Conservation (phyloP, 345 rosid species). For the rapeseed (Brassica napus) region Da-Ae NC_063447.1:33353001-33353500, state of each 20-base stretch:
- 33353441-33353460: conserved; percentile 41
- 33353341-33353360: conserved; percentile 55
- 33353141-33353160: conserved; percentile 38
- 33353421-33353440: conserved; percentile 64
- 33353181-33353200: conserved; percentile 19
- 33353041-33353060: conserved; percentile 38
- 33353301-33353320: conserved; percentile 28
- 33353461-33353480: conserved; percentile 55
- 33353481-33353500: conserved; percentile 55
- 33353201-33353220: conserved; percentile 42
- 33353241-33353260: conserved; percentile 28
- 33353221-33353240: conserved; percentile 46
- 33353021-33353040: conserved; percentile 44
- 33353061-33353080: conserved; percentile 43
- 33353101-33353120: background rate
- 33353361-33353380: conserved; percentile 56
- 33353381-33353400: conserved; percentile 49
- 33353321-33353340: conserved; percentile 44
- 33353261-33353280: conserved; percentile 39
- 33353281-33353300: conserved; percentile 41
- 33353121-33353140: conserved; percentile 44
- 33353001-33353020: conserved; percentile 26
- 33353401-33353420: conserved; percentile 57
- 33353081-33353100: conserved; percentile 45
- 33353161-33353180: conserved; percentile 11